Base-by-base conservation (phyloP, 1,284 basidiomycete genomes). In the Clitocybe nebularis region DNA sequence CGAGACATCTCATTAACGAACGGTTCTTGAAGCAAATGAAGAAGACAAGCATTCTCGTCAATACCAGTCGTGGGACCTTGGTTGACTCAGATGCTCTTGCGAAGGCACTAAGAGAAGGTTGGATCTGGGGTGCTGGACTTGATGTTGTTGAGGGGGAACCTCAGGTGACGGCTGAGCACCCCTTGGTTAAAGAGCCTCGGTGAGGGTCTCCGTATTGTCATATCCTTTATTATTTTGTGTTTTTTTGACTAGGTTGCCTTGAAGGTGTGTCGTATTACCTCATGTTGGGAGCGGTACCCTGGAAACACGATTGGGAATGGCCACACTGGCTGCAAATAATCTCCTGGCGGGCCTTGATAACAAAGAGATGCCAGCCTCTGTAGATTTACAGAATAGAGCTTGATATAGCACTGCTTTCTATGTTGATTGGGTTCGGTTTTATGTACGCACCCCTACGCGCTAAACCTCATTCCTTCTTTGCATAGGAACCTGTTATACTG, bases 131-230 rank as follows among this genome's bases (percentile, higher is more conserved):
- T 16, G 95, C 95, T 0, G 95, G 91, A 0, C 57, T 99, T 4
- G 95, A 99, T 61, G 95, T 98, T 23, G 81, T 97, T 8, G 91
- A 93, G 51, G 91, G 90, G 22, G 95, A 99, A 63, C 95, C 95
- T 0, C 67, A 86, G 36, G 73, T 98, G 22, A 56, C 63, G 0
- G 62, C 68, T 2, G 82, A 89, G 52, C 92, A 98, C 61, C 83
- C 87, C 1, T 64, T 97, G 32, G 80, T 96, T 25, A 77, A 76
- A 53, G 80, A 91, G 46, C 79, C 82, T 5, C 75, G 79, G 79
- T 89, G 77, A 60, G 14, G 6, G n/a, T n/a, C 23, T 32, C 11
- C 14, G n/a, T n/a, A n/a, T n/a, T n/a, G n/a, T n/a, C n/a, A n/a
- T n/a, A n/a, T 23, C 11, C n/a, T 1, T 41, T 24, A 14, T 14